phyloP scores from a whole-genome alignment of 352 stramenopile species.

The Pythium angustatum region DNA sequence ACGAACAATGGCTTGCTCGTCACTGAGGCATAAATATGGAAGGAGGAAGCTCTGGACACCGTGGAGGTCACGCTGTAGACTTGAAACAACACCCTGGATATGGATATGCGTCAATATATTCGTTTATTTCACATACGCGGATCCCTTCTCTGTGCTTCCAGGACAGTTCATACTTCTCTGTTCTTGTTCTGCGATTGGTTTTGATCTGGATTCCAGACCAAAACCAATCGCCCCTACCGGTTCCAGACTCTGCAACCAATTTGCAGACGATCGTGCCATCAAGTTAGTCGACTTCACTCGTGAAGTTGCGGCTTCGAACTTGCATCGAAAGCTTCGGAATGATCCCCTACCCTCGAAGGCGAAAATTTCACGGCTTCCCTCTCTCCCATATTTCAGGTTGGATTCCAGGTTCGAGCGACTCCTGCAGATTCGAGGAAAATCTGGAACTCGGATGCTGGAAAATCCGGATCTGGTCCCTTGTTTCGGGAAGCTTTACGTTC shows the following conservation, averaged over 20 bases:
- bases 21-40: conserved; percentile 4
- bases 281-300: conserved; percentile 5
- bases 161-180: no score
- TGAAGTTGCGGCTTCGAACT: neutral
- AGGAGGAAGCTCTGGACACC: neutral
- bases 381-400: conserved; percentile 1
- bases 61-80: conserved; percentile 1
- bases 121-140: no score
- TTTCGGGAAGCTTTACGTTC: conserved; percentile 1
- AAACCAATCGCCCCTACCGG: no score
- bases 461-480: conserved; percentile 1
- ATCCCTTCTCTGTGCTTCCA: no score
- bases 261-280: no score
- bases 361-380: neutral
- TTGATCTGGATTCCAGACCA: no score
- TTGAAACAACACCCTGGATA: conserved; percentile 3
- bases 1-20: conserved; percentile 24
- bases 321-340: neutral
- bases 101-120: neutral
- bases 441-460: neutral
- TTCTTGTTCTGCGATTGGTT: no score
- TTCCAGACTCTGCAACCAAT: no score
- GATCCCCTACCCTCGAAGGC: neutral
- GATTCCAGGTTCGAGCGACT: no score
- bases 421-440: no score